Evolutionary conservation across 2,329 filamentous ascomycete species (phyloP).

Genomic region (Fusarium musae): DNA sequence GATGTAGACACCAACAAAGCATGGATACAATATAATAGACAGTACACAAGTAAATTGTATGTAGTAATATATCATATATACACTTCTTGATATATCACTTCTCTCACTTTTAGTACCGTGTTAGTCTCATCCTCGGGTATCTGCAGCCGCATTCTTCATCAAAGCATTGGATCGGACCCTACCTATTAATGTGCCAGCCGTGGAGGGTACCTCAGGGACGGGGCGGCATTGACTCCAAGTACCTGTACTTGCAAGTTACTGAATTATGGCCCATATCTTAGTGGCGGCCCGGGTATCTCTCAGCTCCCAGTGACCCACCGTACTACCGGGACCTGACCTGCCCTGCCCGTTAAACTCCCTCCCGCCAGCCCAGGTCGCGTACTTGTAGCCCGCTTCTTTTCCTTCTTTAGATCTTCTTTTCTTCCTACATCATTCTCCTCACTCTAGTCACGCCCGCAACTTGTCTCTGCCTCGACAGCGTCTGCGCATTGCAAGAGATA

Average conservation of each 20-base stretch:
- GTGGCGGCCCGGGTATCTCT: constrained; percentile 14
- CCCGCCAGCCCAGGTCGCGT: constrained; percentile 40
- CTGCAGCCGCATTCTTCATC: constrained; percentile 1
- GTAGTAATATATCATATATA: background rate
- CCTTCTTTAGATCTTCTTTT: constrained; percentile 32
- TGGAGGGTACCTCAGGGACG: constrained; percentile 11
- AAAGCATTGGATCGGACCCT: constrained; percentile 8
- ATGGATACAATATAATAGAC: background rate
- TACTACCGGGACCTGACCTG: constrained; percentile 41
- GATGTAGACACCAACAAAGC: background rate
- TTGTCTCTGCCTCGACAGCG: background rate
- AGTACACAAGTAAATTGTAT: background rate
- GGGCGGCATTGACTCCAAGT: constrained; percentile 13
- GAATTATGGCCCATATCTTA: background rate
- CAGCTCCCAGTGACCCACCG: constrained; percentile 30
- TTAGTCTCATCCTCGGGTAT: background rate
- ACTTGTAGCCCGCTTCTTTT: constrained; percentile 40
- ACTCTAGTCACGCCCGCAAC: constrained; percentile 20
- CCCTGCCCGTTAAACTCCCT: constrained; percentile 41
- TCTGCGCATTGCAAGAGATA: background rate
- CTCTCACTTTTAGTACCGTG: background rate
- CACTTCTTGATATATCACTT: background rate
- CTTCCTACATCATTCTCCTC: constrained; percentile 32
- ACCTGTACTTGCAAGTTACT: constrained; percentile 26
- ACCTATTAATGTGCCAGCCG: constrained; percentile 22